Percentiles rank a stretch among this genome's conserved stretches.
Evolutionary conservation across 164 flowering plant species (phyloP).

Genomic region (Stephania cephalantha): DNA sequence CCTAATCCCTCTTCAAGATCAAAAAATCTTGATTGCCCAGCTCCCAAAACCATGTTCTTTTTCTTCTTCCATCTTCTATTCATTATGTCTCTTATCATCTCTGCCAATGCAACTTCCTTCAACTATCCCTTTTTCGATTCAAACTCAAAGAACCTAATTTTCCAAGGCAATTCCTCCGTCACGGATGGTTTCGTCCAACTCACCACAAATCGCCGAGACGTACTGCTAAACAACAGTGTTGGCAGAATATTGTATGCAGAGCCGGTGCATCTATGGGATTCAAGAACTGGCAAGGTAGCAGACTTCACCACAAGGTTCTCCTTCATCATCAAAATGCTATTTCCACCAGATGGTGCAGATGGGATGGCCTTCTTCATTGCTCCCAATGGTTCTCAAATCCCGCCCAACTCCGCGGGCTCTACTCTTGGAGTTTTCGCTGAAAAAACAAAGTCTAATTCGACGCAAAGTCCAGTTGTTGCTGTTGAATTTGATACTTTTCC

Average conservation of each 20-base stretch:
- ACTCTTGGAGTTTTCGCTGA: constrained; percentile 36
- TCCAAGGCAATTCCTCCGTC: not conserved
- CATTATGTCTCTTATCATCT: not conserved
- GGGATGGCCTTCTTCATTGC: constrained; percentile 30
- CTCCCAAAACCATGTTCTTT: not conserved
- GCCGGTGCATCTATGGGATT: constrained; percentile 1
- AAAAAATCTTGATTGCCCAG: not conserved
- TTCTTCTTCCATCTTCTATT: not conserved
- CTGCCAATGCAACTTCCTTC: constrained; percentile 5
- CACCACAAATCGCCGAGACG: constrained; percentile 7
- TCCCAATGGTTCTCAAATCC: constrained; percentile 25
- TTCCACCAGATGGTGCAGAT: constrained; percentile 7
- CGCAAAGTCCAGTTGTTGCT: constrained; percentile 13
- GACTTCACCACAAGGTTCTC: constrained; percentile 9
- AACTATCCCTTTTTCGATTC: not conserved
- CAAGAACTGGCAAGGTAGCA: not conserved
- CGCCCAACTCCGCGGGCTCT: constrained; percentile 31
- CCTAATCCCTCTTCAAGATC: not conserved
- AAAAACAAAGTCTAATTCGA: not conserved
- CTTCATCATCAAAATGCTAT: not conserved
- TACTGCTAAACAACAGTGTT: not conserved
- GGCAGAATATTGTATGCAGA: constrained; percentile 1
- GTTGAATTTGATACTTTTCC: constrained; percentile 32
- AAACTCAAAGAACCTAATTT: constrained; percentile 2
- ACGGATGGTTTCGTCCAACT: not conserved